Percentiles rank a stretch among this genome's conserved stretches.
Conservation (phyloP, 2,329 filamentous ascomycete species). For the Cladosporium sp. region DNA sequence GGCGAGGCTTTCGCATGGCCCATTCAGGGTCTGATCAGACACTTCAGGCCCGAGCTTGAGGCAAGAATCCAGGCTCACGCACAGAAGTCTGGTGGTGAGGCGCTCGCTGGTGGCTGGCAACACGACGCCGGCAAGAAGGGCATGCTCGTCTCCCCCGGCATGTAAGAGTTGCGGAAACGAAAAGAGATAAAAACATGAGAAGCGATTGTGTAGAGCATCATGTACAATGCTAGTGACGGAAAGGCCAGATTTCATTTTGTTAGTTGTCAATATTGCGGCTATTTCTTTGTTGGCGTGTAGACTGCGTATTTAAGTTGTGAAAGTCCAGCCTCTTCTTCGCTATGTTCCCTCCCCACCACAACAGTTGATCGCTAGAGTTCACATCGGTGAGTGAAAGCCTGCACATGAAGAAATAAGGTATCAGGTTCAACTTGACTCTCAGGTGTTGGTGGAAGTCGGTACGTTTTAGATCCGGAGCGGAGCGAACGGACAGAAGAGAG, state of each 20-base stretch:
- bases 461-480: neutral
- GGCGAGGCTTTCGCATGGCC: slow-evolving; percentile 99
- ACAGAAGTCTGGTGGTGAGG: slow-evolving; percentile 67
- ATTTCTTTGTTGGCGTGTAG: slow-evolving; percentile 17
- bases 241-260: slow-evolving; percentile 17
- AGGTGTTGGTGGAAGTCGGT: neutral
- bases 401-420: too few relatives aligned
- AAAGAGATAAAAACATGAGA: neutral
- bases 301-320: slow-evolving; percentile 17
- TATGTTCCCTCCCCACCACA: too few relatives aligned
- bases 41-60: slow-evolving; percentile 96
- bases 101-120: slow-evolving; percentile 85
- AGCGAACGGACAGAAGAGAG: neutral
- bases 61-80: slow-evolving; percentile 82
- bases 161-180: neutral
- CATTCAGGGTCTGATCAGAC: slow-evolving; percentile 94
- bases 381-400: too few relatives aligned
- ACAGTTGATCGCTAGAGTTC: too few relatives aligned
- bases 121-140: slow-evolving; percentile 74
- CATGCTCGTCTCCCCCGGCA: slow-evolving; percentile 78
- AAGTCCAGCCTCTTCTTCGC: neutral
- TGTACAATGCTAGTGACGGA: slow-evolving; percentile 17
- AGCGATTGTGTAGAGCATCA: slow-evolving; percentile 10
- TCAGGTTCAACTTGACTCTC: too few relatives aligned
- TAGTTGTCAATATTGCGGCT: slow-evolving; percentile 19